Conservation (phyloP, 495 filamentous ascomycete genomes). For the Neurospora sp. region DNA sequence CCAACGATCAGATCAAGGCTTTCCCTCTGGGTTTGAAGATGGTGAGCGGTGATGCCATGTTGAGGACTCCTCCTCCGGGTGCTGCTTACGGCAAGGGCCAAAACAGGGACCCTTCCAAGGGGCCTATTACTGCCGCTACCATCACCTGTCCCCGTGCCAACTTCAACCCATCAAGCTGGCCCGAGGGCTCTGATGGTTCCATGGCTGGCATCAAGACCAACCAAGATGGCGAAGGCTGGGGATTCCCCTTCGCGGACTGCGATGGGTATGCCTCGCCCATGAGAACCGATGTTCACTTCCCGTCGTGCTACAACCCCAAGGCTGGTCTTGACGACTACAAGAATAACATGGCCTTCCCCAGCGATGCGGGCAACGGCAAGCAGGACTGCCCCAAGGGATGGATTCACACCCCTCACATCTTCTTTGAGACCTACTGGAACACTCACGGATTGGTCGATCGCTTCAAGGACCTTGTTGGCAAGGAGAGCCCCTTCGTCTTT, state of each 20-base stretch:
- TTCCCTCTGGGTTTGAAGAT: conserved; percentile 67
- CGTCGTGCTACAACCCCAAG: conserved; percentile 47
- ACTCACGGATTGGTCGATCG: conserved; percentile 42
- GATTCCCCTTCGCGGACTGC: conserved; percentile 40
- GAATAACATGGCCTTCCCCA: conserved; percentile 42
- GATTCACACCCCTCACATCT: conserved; percentile 47
- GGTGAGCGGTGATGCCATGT: conserved; percentile 51
- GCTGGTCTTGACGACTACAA: conserved; percentile 42
- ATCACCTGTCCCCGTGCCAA: conserved; percentile 35
- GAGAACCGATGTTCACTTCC: conserved; percentile 44
- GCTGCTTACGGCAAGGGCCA: conserved; percentile 14
- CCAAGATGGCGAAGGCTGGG: conserved; percentile 38
- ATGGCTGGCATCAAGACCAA: conserved; percentile 37
- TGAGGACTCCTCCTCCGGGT: conserved; percentile 29
- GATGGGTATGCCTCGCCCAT: conserved; percentile 46
- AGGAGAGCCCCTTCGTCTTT: conserved; percentile 54
- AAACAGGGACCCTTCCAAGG: conserved; percentile 30
- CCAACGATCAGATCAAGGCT: conserved; percentile 48
- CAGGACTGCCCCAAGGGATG: conserved; percentile 51
- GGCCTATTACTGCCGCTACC: conserved; percentile 33
- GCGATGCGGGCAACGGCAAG: conserved; percentile 41
- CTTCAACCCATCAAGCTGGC: conserved; percentile 43
- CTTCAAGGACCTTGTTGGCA: conserved; percentile 43
- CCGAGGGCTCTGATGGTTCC: conserved; percentile 32
- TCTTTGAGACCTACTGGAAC: conserved; percentile 60